Base-by-base conservation (phyloP, 768 basidiomycete species). In the Tricholoma flavovirens region DNA sequence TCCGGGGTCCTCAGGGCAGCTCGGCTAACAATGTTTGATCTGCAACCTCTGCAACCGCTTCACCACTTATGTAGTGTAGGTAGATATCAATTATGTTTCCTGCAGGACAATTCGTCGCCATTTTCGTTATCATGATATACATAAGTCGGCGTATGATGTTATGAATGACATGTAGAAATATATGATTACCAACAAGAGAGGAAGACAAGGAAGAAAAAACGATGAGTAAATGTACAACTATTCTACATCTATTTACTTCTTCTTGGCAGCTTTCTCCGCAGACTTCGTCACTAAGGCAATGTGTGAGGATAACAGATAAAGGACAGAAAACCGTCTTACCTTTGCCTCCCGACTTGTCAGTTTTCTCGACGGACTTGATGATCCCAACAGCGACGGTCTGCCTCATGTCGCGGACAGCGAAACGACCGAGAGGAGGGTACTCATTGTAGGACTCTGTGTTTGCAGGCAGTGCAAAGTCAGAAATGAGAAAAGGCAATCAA, bases 351-450 rank as follows among this genome's bases (percentile, higher is more conserved):
- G 78, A 65, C 76, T 92, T 94, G 57, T 95, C 93, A 63, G 92
- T 83, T 86, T 95, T 96, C 54, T 97, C 94, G 61, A 97, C 94
- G 59, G 86, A 84, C 82, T 98, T 98, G 84, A 98, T 97, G 80
- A 98, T 90, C 77, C 94, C 94, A 68, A 97, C 94, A 63, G 94
- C 94, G 62, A 99, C 96, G 61, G 96, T 97, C 80, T 98, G 95
- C 75, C 95, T 89, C 95, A 98, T 97, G 83, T 97, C 94, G 87
- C 94, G 94, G 74, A 97, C 94, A 69, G 94, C 94, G 79, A 96
- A 96, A 74, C 96, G 95, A 82, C 97, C 96, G 63, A 99, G 88
- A 76, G 97, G 97, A 66, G 97, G 96, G 80, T 98, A 99, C 76
- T 94, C 90, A 71, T 88, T 87, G 84, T 94, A 97, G 40, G 88